Conservation (phyloP, 2,329 filamentous ascomycete genomes). For the Aspergillus ochraceoroseus region DNA sequence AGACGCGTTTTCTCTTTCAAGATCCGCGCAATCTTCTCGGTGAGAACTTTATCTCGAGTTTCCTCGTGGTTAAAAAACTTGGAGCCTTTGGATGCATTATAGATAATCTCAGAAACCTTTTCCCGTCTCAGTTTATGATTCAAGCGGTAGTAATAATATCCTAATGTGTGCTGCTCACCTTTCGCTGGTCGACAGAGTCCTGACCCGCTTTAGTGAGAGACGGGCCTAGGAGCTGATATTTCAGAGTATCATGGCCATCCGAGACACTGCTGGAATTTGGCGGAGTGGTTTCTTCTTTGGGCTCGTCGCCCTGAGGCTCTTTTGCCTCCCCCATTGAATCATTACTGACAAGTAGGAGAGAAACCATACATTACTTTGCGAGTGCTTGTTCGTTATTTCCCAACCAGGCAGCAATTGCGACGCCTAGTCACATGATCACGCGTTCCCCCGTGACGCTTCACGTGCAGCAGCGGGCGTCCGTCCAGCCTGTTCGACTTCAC, state of each 20-base stretch:
- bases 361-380: background rate
- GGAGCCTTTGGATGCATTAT: constrained; percentile 91
- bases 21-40: constrained; percentile 78
- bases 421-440: constrained; percentile 36
- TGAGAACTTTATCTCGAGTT: constrained; percentile 71
- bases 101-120: constrained; percentile 90
- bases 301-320: constrained; percentile 21
- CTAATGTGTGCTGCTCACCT: constrained; percentile 48
- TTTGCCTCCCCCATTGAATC: constrained; percentile 19
- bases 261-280: constrained; percentile 3
- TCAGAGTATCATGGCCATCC: constrained; percentile 60
- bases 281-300: constrained; percentile 9
- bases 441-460: constrained; percentile 24
- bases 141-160: background rate
- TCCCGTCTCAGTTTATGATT: constrained; percentile 4
- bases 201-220: constrained; percentile 92
- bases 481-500: constrained; percentile 8
- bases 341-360: constrained; percentile 9
- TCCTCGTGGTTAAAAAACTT: constrained; percentile 96
- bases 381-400: constrained; percentile 13
- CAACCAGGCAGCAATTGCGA: constrained; percentile 27
- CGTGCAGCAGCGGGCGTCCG: constrained; percentile 3
- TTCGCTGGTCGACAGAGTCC: constrained; percentile 85
- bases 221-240: constrained; percentile 83
- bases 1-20: constrained; percentile 68